A percentile compares a stretch with the other conserved stretches of the same genome.
phyloP scores from a whole-genome alignment of 139 green algal genomes.

The Coelastrella sp. region DNA sequence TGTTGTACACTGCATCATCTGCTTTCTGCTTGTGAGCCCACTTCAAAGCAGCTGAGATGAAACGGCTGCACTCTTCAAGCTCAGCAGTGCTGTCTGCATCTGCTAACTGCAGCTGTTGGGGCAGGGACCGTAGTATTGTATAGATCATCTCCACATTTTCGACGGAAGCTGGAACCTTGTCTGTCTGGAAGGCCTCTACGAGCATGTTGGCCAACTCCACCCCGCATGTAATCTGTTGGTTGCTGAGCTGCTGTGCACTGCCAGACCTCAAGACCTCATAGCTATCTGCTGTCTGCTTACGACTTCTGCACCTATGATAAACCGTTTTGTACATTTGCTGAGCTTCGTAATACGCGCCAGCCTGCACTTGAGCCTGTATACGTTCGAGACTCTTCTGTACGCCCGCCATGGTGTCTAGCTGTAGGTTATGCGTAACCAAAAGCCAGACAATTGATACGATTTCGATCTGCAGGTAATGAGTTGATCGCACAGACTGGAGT shows the following conservation, averaged over 20 bases:
- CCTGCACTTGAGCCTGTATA: slow-evolving; percentile 50
- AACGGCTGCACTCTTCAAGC: slow-evolving; percentile 38
- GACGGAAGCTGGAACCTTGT: neutral
- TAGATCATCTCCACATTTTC: slow-evolving; percentile 2
- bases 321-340: slow-evolving; percentile 86
- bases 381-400: slow-evolving; percentile 54
- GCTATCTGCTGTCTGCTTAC: slow-evolving; percentile 59
- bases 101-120: slow-evolving; percentile 10
- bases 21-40: slow-evolving; percentile 62
- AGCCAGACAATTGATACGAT: too few species aligned
- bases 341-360: slow-evolving; percentile 77
- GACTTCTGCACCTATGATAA: slow-evolving; percentile 64
- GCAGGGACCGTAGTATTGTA: slow-evolving; percentile 16
- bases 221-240: slow-evolving; percentile 66
- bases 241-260: slow-evolving; percentile 66
- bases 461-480: too few species aligned
- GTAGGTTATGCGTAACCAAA: too few species aligned
- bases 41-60: slow-evolving; percentile 48
- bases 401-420: slow-evolving; percentile 5
- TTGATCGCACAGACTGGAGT: too few species aligned
- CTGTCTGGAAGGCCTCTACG: slow-evolving; percentile 52
- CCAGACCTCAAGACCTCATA: slow-evolving; percentile 67
- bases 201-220: slow-evolving; percentile 72
- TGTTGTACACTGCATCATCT: slow-evolving; percentile 11
- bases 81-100: slow-evolving; percentile 35